A percentile compares a stretch with the other conserved stretches of the same genome.
phyloP scores from a whole-genome alignment of 2,329 filamentous ascomycete genomes.

The Colletotrichum cuscutae region DNA sequence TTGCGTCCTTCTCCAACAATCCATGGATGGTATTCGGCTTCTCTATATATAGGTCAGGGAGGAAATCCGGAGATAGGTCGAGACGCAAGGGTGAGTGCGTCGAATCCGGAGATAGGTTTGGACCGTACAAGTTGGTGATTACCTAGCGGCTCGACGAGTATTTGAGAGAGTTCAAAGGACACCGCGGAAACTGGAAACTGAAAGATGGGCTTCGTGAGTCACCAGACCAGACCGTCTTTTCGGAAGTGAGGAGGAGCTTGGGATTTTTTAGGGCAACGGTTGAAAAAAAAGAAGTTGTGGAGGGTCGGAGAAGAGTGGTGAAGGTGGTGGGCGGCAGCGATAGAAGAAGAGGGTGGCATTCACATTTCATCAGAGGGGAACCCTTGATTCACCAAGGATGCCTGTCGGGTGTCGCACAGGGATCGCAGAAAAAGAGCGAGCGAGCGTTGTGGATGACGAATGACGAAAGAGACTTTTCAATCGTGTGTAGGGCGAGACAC shows the following conservation, averaged over 20 bases:
- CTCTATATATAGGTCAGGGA: neutral
- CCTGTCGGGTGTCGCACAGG: neutral
- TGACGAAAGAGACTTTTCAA: conserved; percentile 35
- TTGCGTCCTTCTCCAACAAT: neutral
- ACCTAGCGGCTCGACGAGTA: neutral
- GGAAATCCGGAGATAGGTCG: neutral
- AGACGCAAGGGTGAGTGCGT: neutral
- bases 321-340: conserved; percentile 22
- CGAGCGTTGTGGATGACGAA: conserved; percentile 25
- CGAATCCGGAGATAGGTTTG: no score
- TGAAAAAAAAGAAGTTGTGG: conserved; percentile 22
- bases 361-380: conserved; percentile 7
- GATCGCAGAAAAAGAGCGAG: conserved; percentile 1
- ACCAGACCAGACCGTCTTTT: conserved; percentile 4
- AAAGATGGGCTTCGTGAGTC: neutral
- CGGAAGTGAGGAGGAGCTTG: conserved; percentile 21
- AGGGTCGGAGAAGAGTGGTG: conserved; percentile 3
- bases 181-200: neutral
- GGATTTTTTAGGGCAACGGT: conserved; percentile 27
- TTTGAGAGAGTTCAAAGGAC: neutral
- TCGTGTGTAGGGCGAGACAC: conserved; percentile 26
- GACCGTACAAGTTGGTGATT: no score
- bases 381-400: conserved; percentile 18
- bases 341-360: conserved; percentile 22
- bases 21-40: conserved; percentile 3